These are phyloP conservation scores for Starmerella stigmatis DNA, from an alignment of 805 yeast genomes.

Conservation along the genomic window DNA sequence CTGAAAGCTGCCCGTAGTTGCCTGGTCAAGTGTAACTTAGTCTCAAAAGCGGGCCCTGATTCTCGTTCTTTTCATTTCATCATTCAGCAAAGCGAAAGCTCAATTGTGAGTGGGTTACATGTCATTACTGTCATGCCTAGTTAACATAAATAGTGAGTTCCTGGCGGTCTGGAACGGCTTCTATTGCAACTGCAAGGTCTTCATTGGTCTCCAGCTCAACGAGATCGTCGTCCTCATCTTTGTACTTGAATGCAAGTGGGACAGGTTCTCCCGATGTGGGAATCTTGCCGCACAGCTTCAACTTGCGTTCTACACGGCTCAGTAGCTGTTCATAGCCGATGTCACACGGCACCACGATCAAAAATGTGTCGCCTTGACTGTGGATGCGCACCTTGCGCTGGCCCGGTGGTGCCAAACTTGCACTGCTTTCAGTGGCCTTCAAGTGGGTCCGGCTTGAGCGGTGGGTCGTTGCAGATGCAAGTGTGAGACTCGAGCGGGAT, in stretches of 20 bases:
- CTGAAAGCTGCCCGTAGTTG: no score
- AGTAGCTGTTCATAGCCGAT: constrained; percentile 44
- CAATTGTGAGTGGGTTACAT: background rate
- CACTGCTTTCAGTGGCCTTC: constrained; percentile 13
- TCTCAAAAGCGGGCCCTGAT: no score
- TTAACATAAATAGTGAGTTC: constrained; percentile 19
- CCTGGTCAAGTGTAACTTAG: no score
- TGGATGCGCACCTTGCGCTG: constrained; percentile 31
- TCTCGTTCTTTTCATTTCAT: no score
- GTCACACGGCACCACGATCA: constrained; percentile 50
- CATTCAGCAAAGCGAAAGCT: no score
- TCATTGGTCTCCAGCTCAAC: constrained; percentile 77
- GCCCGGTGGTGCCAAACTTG: constrained; percentile 11
- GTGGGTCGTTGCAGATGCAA: background rate
- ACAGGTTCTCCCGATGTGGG: constrained; percentile 25
- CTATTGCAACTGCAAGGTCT: constrained; percentile 79
- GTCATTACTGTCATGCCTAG: constrained; percentile 5
- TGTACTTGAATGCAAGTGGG: constrained; percentile 55
- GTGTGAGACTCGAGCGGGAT: constrained; percentile 7
- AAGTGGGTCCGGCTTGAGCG: constrained; percentile 5
- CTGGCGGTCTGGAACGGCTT: constrained; percentile 16
- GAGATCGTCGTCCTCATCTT: constrained; percentile 92
- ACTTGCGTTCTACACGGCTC: constrained; percentile 47
- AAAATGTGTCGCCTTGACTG: constrained; percentile 39
- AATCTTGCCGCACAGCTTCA: constrained; percentile 42